Percentiles rank a stretch among this genome's conserved stretches.
phyloP scores from a whole-genome alignment of 805 yeast species.

The Lachancea kluyveri region DNA sequence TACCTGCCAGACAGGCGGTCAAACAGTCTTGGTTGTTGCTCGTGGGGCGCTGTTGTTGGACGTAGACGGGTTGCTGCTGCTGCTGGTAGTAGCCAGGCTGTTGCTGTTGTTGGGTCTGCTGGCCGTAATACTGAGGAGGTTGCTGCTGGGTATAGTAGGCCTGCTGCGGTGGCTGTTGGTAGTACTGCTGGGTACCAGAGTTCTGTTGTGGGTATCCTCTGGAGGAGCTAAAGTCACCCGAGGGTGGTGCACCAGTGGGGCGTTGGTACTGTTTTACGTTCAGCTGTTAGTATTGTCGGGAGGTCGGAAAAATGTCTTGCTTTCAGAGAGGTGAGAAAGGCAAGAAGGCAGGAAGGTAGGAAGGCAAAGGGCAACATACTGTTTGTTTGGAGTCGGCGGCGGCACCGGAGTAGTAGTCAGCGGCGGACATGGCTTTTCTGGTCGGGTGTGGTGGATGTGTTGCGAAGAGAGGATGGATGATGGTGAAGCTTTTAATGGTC shows the following conservation, averaged over 20 bases:
- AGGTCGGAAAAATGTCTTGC: too few relatives aligned
- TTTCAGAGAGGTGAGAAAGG: too few relatives aligned
- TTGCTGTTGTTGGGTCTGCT: conserved; percentile 39
- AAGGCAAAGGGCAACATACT: conserved; percentile 5
- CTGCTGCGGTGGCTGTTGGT: conserved; percentile 18
- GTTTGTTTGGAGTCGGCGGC: conserved; percentile 7
- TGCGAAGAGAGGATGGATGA: not conserved
- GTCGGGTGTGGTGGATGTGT: too few relatives aligned
- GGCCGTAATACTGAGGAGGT: conserved; percentile 38
- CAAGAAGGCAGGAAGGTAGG: not conserved
- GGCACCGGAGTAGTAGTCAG: conserved; percentile 11
- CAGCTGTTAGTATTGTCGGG: too few relatives aligned
- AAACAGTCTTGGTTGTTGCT: conserved; percentile 38
- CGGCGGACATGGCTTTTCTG: conserved; percentile 14
- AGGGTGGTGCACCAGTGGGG: conserved; percentile 26
- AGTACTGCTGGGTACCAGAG: conserved; percentile 12
- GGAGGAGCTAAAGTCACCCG: conserved; percentile 8
- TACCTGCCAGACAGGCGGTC: conserved; percentile 47
- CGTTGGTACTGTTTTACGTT: conserved; percentile 22
- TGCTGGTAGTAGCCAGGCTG: conserved; percentile 35
- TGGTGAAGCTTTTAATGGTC: too few relatives aligned
- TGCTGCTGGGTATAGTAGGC: conserved; percentile 32
- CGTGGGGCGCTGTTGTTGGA: conserved; percentile 41
- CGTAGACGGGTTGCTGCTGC: conserved; percentile 46
- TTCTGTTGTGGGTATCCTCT: conserved; percentile 18